Evolutionary conservation across 345 rosid genomes (phyloP), one percentile per base, ranked within the genome.

Genomic region (Trapa bicornis): DNA sequence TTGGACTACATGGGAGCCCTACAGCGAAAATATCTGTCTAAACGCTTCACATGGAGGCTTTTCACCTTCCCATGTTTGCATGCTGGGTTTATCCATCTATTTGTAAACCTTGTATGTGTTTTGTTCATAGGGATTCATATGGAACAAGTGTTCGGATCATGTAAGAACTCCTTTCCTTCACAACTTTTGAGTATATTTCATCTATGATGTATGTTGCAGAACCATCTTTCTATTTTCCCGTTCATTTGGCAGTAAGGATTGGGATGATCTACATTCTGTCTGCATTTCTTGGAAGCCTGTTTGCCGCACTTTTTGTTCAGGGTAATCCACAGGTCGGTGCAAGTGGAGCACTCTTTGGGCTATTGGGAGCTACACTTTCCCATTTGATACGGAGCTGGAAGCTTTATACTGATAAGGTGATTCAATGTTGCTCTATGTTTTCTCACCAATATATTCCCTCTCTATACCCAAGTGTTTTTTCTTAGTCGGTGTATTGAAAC

Each of bases 321-420:
- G 80, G 87, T 73, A 81, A 81, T 70, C 92, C 98, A 4, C 82
- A 72, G 53, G 83, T 86, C 61, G 75, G 80, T 76, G 78, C 97
- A 42, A 84, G 86, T 68, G 89, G 80, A 75, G 80, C 90, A 73
- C 74, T 85, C 67, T 83, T 84, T 71, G 97, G 98, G 32, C 77
- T 93, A 69, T 76, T 93, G 73, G 97, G 97, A 73, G 85, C 97
- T 61, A 83, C 85, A 80, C 74, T 86, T 62, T 85, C 97, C 73
- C 83, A 79, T 64, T 83, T 93, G 61, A 45, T 80, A 68, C 74
- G 79, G 68, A 80, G 86, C 86, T 89, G 97, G 97, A 76, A 78
- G 68, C 68, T 81, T 57, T 86, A 85, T 72, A 81, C 74, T 68
- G 50, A 78, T 65, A 88, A 88, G 96, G 97, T 93, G 74, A 65